These are phyloP conservation scores for Pleomassaria siparia DNA, from an alignment of 2,329 filamentous ascomycete genomes.

Conservation along the genomic window DNA sequence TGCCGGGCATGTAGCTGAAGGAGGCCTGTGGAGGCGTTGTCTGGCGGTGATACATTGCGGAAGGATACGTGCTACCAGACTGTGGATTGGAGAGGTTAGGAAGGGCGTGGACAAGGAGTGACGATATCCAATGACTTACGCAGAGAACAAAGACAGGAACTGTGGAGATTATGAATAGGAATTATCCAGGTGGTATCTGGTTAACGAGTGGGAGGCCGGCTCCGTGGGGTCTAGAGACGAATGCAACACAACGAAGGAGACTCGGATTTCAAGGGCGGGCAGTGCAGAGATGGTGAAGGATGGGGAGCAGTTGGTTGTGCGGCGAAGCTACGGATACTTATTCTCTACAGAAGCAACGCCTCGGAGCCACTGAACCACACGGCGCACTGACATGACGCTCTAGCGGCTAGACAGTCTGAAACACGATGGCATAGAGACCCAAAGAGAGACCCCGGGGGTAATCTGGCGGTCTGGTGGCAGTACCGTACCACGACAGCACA, in stretches of 20 bases:
- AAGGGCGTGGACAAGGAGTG: conserved; percentile 1
- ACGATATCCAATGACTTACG: conserved; percentile 31
- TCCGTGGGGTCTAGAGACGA: conserved; percentile 46
- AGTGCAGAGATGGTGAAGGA: conserved; percentile 29
- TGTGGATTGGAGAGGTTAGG: conserved; percentile 18
- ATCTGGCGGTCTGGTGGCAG: conserved; percentile 35
- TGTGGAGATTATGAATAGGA: conserved; percentile 40
- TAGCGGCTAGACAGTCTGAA: conserved; percentile 43
- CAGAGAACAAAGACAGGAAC: conserved; percentile 21
- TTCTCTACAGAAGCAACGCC: conserved; percentile 32
- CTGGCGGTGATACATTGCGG: conserved; percentile 48
- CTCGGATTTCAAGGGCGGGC: conserved; percentile 40
- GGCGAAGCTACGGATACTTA: conserved; percentile 44
- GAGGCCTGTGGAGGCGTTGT: conserved; percentile 47
- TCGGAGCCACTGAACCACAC: conserved; percentile 31
- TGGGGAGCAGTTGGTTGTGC: conserved; percentile 32
- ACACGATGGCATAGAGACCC: conserved; percentile 40
- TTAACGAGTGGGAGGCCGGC: conserved; percentile 44
- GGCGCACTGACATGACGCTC: conserved; percentile 19
- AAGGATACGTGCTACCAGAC: conserved; percentile 40
- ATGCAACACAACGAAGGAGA: conserved; percentile 40
- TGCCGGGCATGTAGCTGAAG: conserved; percentile 42
- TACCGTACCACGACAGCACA: conserved; percentile 25
- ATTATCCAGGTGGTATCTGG: conserved; percentile 25
- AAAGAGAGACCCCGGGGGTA: conserved; percentile 21